These are phyloP conservation scores for Mucor saturninus DNA, from an alignment of 371 early-diverging fungal species.

Conservation along the genomic window DNA sequence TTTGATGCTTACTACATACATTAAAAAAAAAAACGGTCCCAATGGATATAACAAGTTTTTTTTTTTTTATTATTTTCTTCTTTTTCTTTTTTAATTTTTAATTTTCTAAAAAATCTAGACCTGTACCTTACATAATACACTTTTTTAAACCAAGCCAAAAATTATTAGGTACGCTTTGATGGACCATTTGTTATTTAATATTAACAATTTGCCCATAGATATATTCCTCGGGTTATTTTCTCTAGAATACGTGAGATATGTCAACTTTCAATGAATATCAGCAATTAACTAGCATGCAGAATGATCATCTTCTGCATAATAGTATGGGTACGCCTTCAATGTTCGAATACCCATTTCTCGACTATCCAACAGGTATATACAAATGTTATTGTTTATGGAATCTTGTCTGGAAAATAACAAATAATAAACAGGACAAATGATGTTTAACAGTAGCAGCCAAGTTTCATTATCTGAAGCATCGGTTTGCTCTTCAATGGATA, in stretches of 20 bases:
- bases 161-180: not conserved
- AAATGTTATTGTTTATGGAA: not conserved
- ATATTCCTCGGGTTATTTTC: not conserved
- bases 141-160: not conserved
- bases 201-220: too few relatives aligned
- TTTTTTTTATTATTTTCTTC: not conserved
- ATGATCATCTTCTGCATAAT: not conserved
- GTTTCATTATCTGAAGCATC: constrained; percentile 28
- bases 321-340: not conserved
- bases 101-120: not conserved
- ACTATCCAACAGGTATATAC: not conserved
- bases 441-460: not conserved
- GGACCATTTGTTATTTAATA: not conserved
- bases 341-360: not conserved
- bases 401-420: constrained; percentile 7
- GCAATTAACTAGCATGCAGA: not conserved
- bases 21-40: constrained; percentile 4
- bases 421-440: not conserved
- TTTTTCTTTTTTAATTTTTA: not conserved
- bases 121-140: not conserved
- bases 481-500: constrained; percentile 28
- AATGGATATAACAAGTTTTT: not conserved
- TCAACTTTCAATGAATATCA: not conserved
- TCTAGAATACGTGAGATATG: constrained; percentile 1
- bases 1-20: not conserved